phyloP scores from a whole-genome alignment of 352 stramenopile species.

The Peronospora tabacina region DNA sequence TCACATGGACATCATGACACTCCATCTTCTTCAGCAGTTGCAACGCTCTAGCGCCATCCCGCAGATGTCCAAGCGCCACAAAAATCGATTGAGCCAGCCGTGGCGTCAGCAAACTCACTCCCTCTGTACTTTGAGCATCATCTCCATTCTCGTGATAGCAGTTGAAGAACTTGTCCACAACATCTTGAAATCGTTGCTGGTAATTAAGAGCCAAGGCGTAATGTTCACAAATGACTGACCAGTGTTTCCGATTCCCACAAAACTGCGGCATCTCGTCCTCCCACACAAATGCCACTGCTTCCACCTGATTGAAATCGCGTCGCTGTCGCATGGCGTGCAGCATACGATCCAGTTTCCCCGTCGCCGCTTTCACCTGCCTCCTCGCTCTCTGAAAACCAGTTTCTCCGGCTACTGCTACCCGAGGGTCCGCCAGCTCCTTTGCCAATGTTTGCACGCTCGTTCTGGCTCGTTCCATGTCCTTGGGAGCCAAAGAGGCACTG shows the following conservation, averaged over 20 bases:
- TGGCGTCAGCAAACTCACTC: conserved; percentile 29
- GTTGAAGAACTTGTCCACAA: conserved; percentile 38
- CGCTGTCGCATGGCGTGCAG: conserved; percentile 29
- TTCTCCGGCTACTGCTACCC: conserved; percentile 16
- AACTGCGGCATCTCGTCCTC: conserved; percentile 52
- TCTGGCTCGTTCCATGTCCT: conserved; percentile 16
- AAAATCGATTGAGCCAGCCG: conserved; percentile 43
- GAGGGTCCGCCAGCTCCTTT: conserved; percentile 18
- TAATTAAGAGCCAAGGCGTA: conserved; percentile 45
- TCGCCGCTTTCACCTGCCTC: conserved; percentile 44
- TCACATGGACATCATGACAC: conserved; percentile 26
- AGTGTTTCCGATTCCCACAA: conserved; percentile 33
- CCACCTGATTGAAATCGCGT: conserved; percentile 36
- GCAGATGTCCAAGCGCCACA: conserved; percentile 43
- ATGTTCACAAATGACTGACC: conserved; percentile 41
- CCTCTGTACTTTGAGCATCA: neutral
- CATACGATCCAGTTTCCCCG: conserved; percentile 42
- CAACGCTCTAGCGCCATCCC: conserved; percentile 26
- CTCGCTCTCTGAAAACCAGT: conserved; percentile 27
- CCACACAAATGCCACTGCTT: conserved; percentile 42
- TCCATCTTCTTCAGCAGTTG: conserved; percentile 34
- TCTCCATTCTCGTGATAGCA: conserved; percentile 12
- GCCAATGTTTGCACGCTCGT: conserved; percentile 20
- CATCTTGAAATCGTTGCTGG: conserved; percentile 44
- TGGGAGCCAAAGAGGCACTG: neutral